A percentile compares a stretch with the other conserved stretches of the same genome.
Conservation (phyloP, 1,139 yeast genomes). For the Hemisphaericaspora xylanilytica region DNA sequence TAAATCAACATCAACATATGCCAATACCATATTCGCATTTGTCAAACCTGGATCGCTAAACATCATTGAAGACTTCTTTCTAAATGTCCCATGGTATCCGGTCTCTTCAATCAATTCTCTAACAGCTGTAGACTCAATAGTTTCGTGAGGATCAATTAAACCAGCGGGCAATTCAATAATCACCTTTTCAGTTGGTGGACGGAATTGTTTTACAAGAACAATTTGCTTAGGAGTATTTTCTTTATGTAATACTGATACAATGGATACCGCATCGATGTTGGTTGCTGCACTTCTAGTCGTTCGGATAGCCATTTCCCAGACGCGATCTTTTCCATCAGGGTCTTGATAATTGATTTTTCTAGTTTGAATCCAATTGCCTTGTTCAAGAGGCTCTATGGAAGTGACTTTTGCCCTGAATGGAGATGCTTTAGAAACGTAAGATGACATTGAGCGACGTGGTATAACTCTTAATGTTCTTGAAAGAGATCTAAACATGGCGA, state of each 20-base stretch:
- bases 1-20: slow-evolving; percentile 76
- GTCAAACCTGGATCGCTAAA: slow-evolving; percentile 94
- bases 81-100: slow-evolving; percentile 71
- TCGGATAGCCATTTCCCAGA: slow-evolving; percentile 92
- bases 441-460: slow-evolving; percentile 13
- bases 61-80: slow-evolving; percentile 50
- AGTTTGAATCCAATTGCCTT: slow-evolving; percentile 49
- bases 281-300: slow-evolving; percentile 69
- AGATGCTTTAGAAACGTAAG: slow-evolving; percentile 24
- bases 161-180: slow-evolving; percentile 97
- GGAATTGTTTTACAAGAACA: slow-evolving; percentile 79
- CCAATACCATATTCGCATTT: slow-evolving; percentile 81
- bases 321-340: slow-evolving; percentile 62
- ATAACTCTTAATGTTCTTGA: slow-evolving; percentile 1
- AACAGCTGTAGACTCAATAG: slow-evolving; percentile 74
- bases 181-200: slow-evolving; percentile 88
- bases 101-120: slow-evolving; percentile 91
- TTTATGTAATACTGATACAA: slow-evolving; percentile 64
- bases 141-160: slow-evolving; percentile 78
- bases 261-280: slow-evolving; percentile 84
- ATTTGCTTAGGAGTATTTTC: slow-evolving; percentile 49
- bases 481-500: slow-evolving; percentile 6
- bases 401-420: slow-evolving; percentile 36
- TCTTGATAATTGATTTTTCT: slow-evolving; percentile 65
- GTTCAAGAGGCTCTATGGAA: slow-evolving; percentile 27